These are phyloP conservation scores for Fusarium palustre DNA, from an alignment of 2,329 filamentous ascomycete species.

Conservation along the genomic window DNA sequence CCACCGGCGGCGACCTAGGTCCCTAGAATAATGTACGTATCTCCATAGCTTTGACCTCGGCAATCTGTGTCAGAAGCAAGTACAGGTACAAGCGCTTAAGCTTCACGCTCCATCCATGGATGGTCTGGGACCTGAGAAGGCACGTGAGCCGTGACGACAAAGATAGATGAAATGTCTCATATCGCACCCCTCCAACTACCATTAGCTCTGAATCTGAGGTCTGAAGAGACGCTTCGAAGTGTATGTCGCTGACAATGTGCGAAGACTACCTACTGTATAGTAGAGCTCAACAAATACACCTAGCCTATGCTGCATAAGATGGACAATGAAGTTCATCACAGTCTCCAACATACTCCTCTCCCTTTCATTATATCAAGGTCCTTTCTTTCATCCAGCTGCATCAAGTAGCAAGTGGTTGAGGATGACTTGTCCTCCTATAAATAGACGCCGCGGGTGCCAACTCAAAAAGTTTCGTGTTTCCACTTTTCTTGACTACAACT, in stretches of 20 bases:
- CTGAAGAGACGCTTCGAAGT: background rate
- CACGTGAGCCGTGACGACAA: slow-evolving; percentile 37
- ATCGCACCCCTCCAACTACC: slow-evolving; percentile 20
- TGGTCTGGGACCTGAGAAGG: slow-evolving; percentile 5
- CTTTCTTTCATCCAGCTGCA: background rate
- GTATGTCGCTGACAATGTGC: slow-evolving; percentile 14
- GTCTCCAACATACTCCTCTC: background rate
- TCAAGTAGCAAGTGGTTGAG: slow-evolving; percentile 13
- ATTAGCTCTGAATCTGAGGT: background rate
- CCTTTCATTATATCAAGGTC: background rate
- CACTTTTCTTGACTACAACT: slow-evolving; percentile 40
- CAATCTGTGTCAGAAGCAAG: slow-evolving; percentile 20
- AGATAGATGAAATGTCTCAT: slow-evolving; percentile 29
- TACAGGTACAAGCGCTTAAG: slow-evolving; percentile 27
- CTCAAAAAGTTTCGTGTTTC: slow-evolving; percentile 20
- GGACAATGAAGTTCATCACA: background rate
- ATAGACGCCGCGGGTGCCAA: slow-evolving; percentile 34
- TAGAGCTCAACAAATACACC: background rate
- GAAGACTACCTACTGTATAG: slow-evolving; percentile 1
- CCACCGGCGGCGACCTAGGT: background rate
- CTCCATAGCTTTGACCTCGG: slow-evolving; percentile 11
- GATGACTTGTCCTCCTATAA: slow-evolving; percentile 8
- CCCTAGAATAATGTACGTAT: slow-evolving; percentile 20
- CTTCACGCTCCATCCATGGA: background rate
- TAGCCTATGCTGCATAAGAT: background rate